A percentile compares a stretch with the other conserved stretches of the same genome.
phyloP scores from a whole-genome alignment of 331 rosid genomes.

The Quercus lobata region DNA sequence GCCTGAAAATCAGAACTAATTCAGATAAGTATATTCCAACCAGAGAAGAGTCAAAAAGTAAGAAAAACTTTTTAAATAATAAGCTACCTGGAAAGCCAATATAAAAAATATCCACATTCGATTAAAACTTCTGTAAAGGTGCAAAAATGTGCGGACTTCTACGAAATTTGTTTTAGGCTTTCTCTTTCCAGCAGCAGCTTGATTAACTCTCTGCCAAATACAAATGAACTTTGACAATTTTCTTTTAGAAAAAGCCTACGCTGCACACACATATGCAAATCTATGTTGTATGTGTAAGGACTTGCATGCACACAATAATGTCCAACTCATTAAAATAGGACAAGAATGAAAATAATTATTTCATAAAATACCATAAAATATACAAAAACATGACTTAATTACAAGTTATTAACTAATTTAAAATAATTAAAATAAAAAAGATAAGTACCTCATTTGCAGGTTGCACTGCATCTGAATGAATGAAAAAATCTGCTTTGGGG shows the following conservation, averaged over 20 bases:
- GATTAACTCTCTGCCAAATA: conserved; percentile 53
- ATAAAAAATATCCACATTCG: conserved; percentile 98
- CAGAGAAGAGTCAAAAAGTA: conserved; percentile 5
- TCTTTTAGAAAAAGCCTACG: conserved; percentile 9
- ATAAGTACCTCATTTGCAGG: conserved; percentile 46
- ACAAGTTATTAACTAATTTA: neutral
- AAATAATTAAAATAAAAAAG: neutral
- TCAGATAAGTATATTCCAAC: conserved; percentile 18
- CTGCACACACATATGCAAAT: neutral
- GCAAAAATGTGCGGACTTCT: conserved; percentile 92
- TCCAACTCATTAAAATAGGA: neutral
- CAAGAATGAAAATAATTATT: neutral
- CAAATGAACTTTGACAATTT: conserved; percentile 18
- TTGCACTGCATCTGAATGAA: conserved; percentile 54
- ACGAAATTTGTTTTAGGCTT: conserved; percentile 95
- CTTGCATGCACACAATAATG: neutral
- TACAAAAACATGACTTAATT: neutral
- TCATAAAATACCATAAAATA: neutral
- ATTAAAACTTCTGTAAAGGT: conserved; percentile 92
- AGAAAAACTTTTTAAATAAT: neutral
- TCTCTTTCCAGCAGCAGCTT: conserved; percentile 52
- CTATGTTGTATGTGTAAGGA: no score
- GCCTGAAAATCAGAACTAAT: conserved; percentile 55
- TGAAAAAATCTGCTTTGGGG: conserved; percentile 61
- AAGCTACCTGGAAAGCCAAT: conserved; percentile 88